Percentiles rank a stretch among this genome's conserved stretches.
Evolutionary conservation across 1,284 basidiomycete species (phyloP).

Genomic region (Cronartium quercuum): DNA sequence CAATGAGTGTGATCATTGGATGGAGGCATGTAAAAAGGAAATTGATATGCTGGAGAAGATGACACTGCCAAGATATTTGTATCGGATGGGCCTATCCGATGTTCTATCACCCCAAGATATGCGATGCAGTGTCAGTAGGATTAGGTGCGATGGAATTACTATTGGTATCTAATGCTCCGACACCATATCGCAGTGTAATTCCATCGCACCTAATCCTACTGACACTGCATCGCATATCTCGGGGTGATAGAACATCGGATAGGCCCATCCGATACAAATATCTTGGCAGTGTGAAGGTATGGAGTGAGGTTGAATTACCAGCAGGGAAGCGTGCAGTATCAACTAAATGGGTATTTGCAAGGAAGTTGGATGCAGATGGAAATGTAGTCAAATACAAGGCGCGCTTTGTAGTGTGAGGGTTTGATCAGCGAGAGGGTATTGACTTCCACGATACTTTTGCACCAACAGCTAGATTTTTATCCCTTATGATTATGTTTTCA

Average conservation of each 20-base stretch:
- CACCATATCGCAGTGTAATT: too few species aligned
- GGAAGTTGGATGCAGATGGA: not conserved
- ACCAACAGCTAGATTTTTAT: not conserved
- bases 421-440: not conserved
- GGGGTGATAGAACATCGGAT: too few species aligned
- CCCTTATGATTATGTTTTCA: not conserved
- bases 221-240: too few species aligned
- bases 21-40: not conserved
- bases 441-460: slow-evolving; percentile 11
- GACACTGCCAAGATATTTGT: too few species aligned
- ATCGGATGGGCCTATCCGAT: too few species aligned
- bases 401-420: slow-evolving; percentile 2
- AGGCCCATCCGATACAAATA: too few species aligned
- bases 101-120: too few species aligned
- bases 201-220: too few species aligned
- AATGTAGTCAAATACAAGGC: not conserved
- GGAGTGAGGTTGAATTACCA: not conserved
- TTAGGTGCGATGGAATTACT: too few species aligned
- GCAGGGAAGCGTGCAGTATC: not conserved
- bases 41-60: not conserved
- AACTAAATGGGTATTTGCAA: not conserved
- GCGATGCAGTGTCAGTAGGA: too few species aligned
- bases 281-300: too few species aligned
- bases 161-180: too few species aligned
- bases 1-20: not conserved